Conservation (phyloP, 441 rosid species). For the Geranium incanum region DNA sequence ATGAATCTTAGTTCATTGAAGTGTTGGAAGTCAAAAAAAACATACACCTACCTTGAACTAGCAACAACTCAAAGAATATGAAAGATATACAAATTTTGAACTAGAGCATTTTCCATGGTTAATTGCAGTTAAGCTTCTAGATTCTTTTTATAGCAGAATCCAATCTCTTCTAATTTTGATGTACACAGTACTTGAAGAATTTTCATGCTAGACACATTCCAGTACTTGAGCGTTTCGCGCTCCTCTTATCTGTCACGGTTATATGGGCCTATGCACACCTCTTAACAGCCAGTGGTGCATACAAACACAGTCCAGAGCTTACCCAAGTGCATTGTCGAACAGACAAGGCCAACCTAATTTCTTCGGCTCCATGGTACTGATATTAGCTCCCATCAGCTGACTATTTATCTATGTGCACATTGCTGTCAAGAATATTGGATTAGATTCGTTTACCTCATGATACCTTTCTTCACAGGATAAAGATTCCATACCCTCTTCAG, state of each 20-base stretch:
- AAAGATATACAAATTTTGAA: background rate
- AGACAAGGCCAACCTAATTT: constrained; percentile 91
- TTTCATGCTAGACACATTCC: constrained; percentile 61
- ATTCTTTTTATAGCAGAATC: background rate
- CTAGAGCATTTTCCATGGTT: background rate
- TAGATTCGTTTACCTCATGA: background rate
- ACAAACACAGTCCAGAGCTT: constrained; percentile 69
- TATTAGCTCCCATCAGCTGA: constrained; percentile 1
- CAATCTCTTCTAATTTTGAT: background rate
- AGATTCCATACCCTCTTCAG: constrained; percentile 94
- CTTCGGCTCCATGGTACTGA: constrained; percentile 82
- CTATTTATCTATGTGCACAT: background rate
- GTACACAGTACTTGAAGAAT: constrained; percentile 72
- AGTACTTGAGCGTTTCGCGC: constrained; percentile 78
- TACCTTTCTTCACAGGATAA: constrained; percentile 53
- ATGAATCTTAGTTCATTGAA: background rate
- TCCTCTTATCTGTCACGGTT: constrained; percentile 62
- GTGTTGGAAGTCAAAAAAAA: background rate
- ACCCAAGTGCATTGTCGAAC: constrained; percentile 91
- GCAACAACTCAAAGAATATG: background rate
- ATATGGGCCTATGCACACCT: constrained; percentile 98
- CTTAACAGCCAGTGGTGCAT: constrained; percentile 94
- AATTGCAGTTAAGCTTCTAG: background rate
- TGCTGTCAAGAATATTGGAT: background rate
- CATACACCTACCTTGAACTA: background rate